These are phyloP conservation scores for Salmacisia buchloeana DNA, from an alignment of 1,284 basidiomycete species.

Conservation along the genomic window DNA sequence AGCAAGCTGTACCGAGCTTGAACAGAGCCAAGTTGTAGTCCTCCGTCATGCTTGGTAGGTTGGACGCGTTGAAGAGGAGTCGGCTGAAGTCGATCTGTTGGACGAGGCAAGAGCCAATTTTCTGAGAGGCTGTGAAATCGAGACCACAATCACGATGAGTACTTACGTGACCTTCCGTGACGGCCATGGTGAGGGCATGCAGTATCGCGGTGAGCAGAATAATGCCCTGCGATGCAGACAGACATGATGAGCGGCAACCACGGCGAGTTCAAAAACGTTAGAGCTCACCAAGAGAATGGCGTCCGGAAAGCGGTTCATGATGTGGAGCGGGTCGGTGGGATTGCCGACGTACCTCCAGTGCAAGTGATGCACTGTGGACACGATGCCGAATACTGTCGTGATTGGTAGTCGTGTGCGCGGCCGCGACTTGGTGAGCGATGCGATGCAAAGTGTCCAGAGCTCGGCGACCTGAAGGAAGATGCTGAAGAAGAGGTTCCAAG, in stretches of 20 bases:
- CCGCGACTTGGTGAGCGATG: neutral
- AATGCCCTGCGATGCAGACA: conserved; percentile 11
- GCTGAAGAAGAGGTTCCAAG: conserved; percentile 39
- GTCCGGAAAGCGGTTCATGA: conserved; percentile 34
- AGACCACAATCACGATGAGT: neutral
- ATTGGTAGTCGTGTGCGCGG: conserved; percentile 22
- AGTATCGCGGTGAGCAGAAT: conserved; percentile 33
- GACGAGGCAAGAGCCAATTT: neutral
- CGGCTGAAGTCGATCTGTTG: conserved; percentile 21
- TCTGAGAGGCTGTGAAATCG: conserved; percentile 3
- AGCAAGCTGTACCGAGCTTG: conserved; percentile 44
- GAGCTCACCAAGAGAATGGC: conserved; percentile 18
- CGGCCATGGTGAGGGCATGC: conserved; percentile 37
- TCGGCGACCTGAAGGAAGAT: conserved; percentile 35
- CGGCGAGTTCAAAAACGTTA: neutral
- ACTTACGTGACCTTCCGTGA: conserved; percentile 22
- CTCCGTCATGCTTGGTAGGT: conserved; percentile 30
- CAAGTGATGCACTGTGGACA: conserved; percentile 30
- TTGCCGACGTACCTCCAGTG: conserved; percentile 9
- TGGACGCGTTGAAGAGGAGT: conserved; percentile 28
- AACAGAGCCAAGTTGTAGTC: conserved; percentile 41
- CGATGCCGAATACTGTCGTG: conserved; percentile 30
- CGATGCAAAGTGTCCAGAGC: conserved; percentile 9
- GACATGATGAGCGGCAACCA: neutral
- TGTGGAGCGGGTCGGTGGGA: conserved; percentile 19